phyloP scores from a whole-genome alignment of 148 eudicot species.

The Rhododendron vialii region DNA sequence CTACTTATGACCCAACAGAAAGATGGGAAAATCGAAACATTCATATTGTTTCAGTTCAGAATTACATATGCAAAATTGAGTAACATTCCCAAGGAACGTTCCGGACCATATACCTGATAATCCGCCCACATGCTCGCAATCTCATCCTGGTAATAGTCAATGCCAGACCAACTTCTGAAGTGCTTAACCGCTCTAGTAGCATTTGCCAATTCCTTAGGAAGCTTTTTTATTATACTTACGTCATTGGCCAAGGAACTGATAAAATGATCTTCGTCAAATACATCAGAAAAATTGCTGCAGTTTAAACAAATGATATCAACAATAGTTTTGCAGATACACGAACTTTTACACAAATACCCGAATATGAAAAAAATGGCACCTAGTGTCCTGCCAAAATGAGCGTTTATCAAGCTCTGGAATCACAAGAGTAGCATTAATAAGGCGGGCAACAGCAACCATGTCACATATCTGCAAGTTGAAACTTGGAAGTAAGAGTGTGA shows the following conservation, averaged over 20 bases:
- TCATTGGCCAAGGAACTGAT: conserved; percentile 74
- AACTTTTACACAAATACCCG: neutral
- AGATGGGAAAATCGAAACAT: neutral
- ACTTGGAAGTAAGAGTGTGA: neutral
- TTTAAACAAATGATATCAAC: conserved; percentile 1
- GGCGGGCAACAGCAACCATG: conserved; percentile 98
- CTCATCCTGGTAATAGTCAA: conserved; percentile 76
- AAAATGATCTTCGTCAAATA: conserved; percentile 86
- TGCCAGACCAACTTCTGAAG: conserved; percentile 89
- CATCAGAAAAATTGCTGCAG: conserved; percentile 89
- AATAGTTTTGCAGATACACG: conserved; percentile 1
- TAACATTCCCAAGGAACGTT: neutral
- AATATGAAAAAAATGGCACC: conserved; percentile 28
- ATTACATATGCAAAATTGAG: neutral
- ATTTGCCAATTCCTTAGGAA: conserved; percentile 53
- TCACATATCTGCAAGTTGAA: conserved; percentile 76
- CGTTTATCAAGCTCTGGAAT: conserved; percentile 94
- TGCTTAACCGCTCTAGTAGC: conserved; percentile 80
- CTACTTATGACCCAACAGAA: neutral
- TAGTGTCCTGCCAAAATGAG: conserved; percentile 92
- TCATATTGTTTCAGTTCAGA: neutral
- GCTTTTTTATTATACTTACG: conserved; percentile 57
- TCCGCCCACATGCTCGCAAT: conserved; percentile 79
- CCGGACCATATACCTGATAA: conserved; percentile 44
- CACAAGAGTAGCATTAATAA: conserved; percentile 91